Conservation (phyloP, 2,329 filamentous ascomycete species). For the Colletotrichum lini region DNA sequence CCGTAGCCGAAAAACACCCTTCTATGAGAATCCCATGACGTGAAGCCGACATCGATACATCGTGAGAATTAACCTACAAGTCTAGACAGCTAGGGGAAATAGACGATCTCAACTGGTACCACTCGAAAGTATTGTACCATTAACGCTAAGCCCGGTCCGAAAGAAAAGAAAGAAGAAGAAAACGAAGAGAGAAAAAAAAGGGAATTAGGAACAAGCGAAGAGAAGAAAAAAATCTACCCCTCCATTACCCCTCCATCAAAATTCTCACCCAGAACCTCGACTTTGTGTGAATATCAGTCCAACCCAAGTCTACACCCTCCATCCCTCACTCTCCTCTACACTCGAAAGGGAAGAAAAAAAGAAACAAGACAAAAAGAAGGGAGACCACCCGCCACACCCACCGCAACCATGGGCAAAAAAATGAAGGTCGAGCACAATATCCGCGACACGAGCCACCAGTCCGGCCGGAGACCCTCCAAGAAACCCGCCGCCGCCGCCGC, state of each 20-base stretch:
- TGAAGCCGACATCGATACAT: not conserved
- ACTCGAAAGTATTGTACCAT: too few relatives aligned
- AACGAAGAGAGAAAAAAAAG: not conserved
- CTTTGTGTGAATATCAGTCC: not conserved
- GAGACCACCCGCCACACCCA: not conserved
- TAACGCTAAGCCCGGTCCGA: not conserved
- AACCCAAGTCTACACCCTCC: not conserved
- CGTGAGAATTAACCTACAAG: not conserved
- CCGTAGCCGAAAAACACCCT: not conserved
- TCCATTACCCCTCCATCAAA: conserved; percentile 19
- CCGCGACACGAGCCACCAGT: conserved; percentile 13
- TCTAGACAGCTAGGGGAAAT: not conserved
- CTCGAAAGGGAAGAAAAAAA: too few relatives aligned
- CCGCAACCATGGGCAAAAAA: conserved; percentile 33
- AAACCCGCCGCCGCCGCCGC: not conserved
- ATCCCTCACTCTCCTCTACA: too few relatives aligned
- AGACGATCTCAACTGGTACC: not conserved
- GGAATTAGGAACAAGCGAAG: too few relatives aligned
- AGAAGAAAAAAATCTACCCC: not conserved
- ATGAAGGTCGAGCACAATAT: conserved; percentile 20
- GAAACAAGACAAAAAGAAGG: not conserved
- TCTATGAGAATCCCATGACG: not conserved
- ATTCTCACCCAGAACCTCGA: not conserved
- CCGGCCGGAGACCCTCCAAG: conserved; percentile 16
- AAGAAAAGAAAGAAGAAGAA: not conserved